Percentiles rank a stretch among this genome's conserved stretches.
phyloP scores from a whole-genome alignment of 2,329 filamentous ascomycete genomes.

The Arthrobotrys sinensis region DNA sequence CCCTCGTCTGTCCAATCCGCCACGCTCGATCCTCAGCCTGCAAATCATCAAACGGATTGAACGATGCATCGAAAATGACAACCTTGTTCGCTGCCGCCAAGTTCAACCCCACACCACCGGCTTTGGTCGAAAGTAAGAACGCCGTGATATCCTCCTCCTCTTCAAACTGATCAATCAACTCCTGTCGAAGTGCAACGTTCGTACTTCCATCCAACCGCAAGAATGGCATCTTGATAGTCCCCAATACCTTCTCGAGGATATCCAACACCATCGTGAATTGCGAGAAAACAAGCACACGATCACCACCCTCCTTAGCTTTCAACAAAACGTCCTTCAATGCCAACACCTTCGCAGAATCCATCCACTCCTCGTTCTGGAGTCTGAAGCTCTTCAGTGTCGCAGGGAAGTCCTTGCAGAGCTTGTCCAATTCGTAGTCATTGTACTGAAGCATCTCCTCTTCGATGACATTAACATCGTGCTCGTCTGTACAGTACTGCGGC shows the following conservation, averaged over 20 bases:
- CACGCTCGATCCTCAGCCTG: constrained; percentile 98
- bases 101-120: constrained; percentile 97
- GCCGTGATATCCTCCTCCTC: constrained; percentile 82
- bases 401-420: constrained; percentile 73
- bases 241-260: constrained; percentile 86
- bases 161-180: constrained; percentile 89
- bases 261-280: constrained; percentile 94
- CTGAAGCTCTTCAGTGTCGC: constrained; percentile 72
- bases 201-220: constrained; percentile 90
- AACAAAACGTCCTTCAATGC: constrained; percentile 82
- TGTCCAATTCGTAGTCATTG: constrained; percentile 76
- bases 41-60: constrained; percentile 98
- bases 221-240: constrained; percentile 80
- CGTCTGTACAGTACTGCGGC: constrained; percentile 69
- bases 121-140: constrained; percentile 92
- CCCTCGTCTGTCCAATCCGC: constrained; percentile 88
- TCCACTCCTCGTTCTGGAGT: constrained; percentile 76
- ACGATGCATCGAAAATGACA: constrained; percentile 95
- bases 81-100: constrained; percentile 96
- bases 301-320: constrained; percentile 82
- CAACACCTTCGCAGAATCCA: constrained; percentile 86
- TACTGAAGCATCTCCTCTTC: constrained; percentile 72
- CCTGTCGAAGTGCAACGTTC: constrained; percentile 84
- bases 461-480: constrained; percentile 71
- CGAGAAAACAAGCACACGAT: constrained; percentile 90